phyloP scores from a whole-genome alignment of 164 flowering plant species.

The Piper betle region DNA sequence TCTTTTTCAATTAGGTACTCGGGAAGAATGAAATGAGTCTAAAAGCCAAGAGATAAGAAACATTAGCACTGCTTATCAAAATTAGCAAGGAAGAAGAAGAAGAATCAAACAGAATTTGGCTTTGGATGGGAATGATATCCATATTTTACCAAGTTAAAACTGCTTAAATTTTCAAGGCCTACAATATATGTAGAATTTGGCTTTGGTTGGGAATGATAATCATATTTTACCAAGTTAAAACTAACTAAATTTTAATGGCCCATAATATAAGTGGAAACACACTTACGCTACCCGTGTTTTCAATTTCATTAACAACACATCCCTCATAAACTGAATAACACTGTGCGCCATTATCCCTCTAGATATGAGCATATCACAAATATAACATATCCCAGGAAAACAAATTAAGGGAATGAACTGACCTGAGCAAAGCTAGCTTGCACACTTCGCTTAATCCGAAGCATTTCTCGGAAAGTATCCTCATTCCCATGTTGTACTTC shows the following conservation, averaged over 20 bases:
- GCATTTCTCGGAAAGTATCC: conserved; percentile 94
- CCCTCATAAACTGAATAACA: neutral
- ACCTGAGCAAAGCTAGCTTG: conserved; percentile 92
- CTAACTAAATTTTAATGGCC: too few species aligned
- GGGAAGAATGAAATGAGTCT: conserved; percentile 85
- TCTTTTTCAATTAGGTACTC: conserved; percentile 86
- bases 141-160: too few species aligned
- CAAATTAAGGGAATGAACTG: neutral
- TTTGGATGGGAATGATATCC: too few species aligned
- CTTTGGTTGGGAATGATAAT: too few species aligned
- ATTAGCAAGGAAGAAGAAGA: neutral
- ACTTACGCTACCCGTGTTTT: too few species aligned
- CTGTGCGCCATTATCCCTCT: too few species aligned
- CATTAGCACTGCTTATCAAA: neutral
- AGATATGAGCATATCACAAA: neutral
- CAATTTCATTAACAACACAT: too few species aligned
- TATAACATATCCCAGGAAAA: neutral
- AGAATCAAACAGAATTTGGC: too few species aligned
- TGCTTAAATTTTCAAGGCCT: too few species aligned
- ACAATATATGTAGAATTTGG: too few species aligned
- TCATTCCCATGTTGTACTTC: conserved; percentile 96
- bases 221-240: too few species aligned
- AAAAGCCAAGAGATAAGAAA: conserved; percentile 9
- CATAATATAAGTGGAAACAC: too few species aligned
- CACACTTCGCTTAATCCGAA: conserved; percentile 76